Percentiles rank a stretch among this genome's conserved stretches.
These are phyloP conservation scores for Sapria himalayana DNA, from an alignment of 345 rosid genomes.

Conservation along the genomic window DNA sequence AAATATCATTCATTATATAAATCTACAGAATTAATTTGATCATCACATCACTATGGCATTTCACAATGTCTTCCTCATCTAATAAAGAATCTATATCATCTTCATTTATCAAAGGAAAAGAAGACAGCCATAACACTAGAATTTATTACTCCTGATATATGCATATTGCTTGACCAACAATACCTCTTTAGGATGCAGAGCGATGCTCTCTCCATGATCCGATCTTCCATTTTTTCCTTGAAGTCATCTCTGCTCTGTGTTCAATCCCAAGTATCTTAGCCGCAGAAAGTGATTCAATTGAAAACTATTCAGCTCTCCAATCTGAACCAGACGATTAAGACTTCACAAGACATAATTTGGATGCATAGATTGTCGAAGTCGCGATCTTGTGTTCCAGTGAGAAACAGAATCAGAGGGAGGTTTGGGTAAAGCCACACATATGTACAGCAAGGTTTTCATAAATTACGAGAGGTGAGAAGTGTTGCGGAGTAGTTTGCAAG, in stretches of 20 bases:
- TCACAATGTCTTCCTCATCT: no score
- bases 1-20: no score
- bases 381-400: constrained; percentile 43
- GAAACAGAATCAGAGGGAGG: constrained; percentile 86
- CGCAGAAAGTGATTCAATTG: constrained; percentile 40
- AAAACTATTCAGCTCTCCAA: constrained; percentile 53
- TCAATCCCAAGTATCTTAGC: constrained; percentile 82
- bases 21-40: no score
- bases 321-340: constrained; percentile 49
- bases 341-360: constrained; percentile 65
- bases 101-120: no score
- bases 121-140: no score
- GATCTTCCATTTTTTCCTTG: constrained; percentile 70
- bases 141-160: no score
- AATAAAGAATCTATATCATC: no score
- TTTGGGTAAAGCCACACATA: no score
- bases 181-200: constrained; percentile 70
- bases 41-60: no score
- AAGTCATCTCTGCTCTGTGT: constrained; percentile 62
- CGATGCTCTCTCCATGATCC: constrained; percentile 61
- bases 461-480: constrained; percentile 56
- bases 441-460: constrained; percentile 88
- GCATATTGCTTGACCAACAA: no score
- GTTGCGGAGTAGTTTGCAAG: constrained; percentile 68
- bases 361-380: constrained; percentile 40